phyloP scores from a whole-genome alignment of 2,329 filamentous ascomycete genomes.

The Arthrobotrys pseudoclavata region DNA sequence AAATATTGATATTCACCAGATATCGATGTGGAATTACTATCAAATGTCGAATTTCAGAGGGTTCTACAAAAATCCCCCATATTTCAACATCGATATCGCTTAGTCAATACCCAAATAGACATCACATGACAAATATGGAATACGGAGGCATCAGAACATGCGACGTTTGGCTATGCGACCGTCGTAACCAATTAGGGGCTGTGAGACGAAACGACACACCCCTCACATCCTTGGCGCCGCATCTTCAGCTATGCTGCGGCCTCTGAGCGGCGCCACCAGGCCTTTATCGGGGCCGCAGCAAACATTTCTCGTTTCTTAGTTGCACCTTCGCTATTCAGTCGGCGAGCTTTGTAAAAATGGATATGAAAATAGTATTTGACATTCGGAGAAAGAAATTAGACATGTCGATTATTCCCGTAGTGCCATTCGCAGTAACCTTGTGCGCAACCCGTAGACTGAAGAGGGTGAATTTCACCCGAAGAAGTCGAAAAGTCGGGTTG shows the following conservation, averaged over 20 bases:
- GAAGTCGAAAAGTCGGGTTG: no score
- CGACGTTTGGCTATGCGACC: slow-evolving; percentile 4
- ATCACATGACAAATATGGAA: neutral
- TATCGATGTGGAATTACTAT: no score
- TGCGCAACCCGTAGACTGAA: no score
- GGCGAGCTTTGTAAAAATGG: no score
- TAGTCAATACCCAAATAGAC: neutral
- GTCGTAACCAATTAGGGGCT: neutral
- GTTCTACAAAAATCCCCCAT: neutral
- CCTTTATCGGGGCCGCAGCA: neutral
- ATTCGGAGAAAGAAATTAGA: no score
- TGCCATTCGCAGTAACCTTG: no score
- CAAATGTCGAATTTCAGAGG: no score
- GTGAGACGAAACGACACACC: slow-evolving; percentile 27
- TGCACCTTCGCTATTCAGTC: no score
- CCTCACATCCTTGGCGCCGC: slow-evolving; percentile 31
- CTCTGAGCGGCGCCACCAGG: neutral
- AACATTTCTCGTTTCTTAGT: no score
- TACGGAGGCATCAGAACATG: slow-evolving; percentile 4
- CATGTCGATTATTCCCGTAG: no score
- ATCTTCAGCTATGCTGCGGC: slow-evolving; percentile 26
- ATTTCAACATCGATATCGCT: neutral
- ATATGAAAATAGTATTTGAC: no score
- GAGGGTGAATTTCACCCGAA: neutral
- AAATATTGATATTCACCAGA: no score